phyloP scores from a whole-genome alignment of 495 filamentous ascomycete species.

The Podospora conica region DNA sequence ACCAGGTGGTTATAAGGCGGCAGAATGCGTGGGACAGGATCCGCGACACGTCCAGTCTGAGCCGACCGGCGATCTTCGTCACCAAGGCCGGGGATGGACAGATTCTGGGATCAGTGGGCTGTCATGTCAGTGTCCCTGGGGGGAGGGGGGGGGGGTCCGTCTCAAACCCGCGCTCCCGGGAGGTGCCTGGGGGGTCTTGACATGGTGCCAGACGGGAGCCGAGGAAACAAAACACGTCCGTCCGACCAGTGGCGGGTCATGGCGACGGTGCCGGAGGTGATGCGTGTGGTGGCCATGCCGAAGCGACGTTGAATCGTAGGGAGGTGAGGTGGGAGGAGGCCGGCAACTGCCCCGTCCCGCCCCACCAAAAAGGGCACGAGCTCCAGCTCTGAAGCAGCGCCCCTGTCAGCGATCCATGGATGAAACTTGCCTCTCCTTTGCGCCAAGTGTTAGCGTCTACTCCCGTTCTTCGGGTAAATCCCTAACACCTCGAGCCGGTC shows the following conservation, averaged over 20 bases:
- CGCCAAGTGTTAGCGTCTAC: not conserved
- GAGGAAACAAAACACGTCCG: not conserved
- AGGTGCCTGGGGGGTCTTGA: not conserved
- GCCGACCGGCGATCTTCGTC: constrained; percentile 2
- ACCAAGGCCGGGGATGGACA: not conserved
- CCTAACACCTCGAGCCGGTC: not conserved
- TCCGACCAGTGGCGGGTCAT: not conserved
- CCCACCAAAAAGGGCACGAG: not conserved
- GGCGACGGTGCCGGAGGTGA: not conserved
- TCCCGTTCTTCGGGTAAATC: too few species aligned
- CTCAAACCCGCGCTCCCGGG: not conserved
- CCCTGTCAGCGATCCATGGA: not conserved
- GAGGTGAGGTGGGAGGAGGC: too few species aligned
- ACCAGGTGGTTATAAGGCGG: constrained; percentile 7
- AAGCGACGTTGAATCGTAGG: not conserved
- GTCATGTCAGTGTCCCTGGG: not conserved
- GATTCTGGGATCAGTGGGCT: not conserved
- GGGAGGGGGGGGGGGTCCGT: not conserved
- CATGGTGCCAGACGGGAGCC: not conserved
- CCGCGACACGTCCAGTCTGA: constrained; percentile 11
- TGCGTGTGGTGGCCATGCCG: not conserved
- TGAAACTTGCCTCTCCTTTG: not conserved
- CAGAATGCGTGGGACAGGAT: constrained; percentile 10
- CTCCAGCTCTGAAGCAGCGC: not conserved
- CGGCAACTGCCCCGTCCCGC: too few species aligned